Evolutionary conservation across 2,329 filamentous ascomycete species (phyloP).

Genomic region (Byssoonygena ceratinophila): DNA sequence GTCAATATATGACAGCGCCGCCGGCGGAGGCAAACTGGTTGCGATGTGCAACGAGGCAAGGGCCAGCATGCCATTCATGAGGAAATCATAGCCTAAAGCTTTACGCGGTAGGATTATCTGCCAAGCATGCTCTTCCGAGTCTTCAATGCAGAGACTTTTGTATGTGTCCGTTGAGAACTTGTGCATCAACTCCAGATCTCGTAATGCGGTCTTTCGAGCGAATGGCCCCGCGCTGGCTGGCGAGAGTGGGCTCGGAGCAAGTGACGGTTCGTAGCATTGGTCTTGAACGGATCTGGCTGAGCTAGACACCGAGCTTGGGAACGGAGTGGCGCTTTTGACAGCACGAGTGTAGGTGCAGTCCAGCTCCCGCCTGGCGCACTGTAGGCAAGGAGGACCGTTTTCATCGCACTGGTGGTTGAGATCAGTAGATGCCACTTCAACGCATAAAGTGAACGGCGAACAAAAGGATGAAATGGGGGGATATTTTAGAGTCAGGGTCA

Average conservation of each 20-base stretch:
- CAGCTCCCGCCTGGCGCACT: slow-evolving; percentile 30
- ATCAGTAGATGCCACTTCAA: background rate
- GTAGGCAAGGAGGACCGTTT: slow-evolving; percentile 31
- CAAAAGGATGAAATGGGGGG: too few relatives aligned
- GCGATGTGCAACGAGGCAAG: slow-evolving; percentile 34
- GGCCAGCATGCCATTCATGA: slow-evolving; percentile 35
- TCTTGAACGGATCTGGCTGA: background rate
- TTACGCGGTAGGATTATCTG: slow-evolving; percentile 33
- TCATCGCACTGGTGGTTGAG: slow-evolving; percentile 29
- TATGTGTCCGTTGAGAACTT: slow-evolving; percentile 42
- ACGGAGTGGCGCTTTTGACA: background rate
- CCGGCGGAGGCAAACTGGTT: slow-evolving; percentile 23
- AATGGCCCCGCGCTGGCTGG: background rate
- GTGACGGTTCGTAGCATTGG: background rate
- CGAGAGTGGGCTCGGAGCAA: background rate
- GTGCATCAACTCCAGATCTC: slow-evolving; percentile 45
- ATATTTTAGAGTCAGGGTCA: too few relatives aligned
- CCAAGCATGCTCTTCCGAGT: slow-evolving; percentile 29
- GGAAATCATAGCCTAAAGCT: slow-evolving; percentile 33
- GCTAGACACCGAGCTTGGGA: background rate
- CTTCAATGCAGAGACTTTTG: slow-evolving; percentile 30
- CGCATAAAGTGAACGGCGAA: too few relatives aligned
- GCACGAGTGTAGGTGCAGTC: slow-evolving; percentile 22
- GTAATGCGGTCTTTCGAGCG: slow-evolving; percentile 14
- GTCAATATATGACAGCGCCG: slow-evolving; percentile 28